phyloP scores from a whole-genome alignment of 768 basidiomycete species.

The Russula griseocarnosa region DNA sequence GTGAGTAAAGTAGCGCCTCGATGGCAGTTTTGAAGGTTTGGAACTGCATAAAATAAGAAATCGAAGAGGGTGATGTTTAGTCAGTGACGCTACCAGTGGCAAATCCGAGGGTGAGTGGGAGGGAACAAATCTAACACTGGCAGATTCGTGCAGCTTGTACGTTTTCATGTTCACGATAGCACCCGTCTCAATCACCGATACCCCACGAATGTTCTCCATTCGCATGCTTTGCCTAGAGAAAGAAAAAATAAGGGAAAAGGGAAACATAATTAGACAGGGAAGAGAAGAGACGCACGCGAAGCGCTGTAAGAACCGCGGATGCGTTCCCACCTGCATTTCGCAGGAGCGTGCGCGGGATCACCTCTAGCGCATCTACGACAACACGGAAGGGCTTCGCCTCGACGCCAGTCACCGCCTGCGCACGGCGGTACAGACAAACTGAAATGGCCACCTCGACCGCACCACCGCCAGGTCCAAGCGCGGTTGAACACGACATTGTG shows the following conservation, averaged over 20 bases:
- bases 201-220: slow-evolving; percentile 90
- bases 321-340: too few species aligned
- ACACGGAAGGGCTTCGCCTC: too few species aligned
- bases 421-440: too few species aligned
- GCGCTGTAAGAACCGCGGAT: too few species aligned
- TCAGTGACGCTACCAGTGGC: neutral
- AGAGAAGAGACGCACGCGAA: slow-evolving; percentile 41
- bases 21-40: slow-evolving; percentile 97
- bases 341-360: too few species aligned
- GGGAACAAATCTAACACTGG: slow-evolving; percentile 73
- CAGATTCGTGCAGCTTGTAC: slow-evolving; percentile 92
- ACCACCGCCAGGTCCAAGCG: too few species aligned
- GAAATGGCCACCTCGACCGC: too few species aligned
- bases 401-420: too few species aligned
- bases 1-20: slow-evolving; percentile 48
- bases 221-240: slow-evolving; percentile 77
- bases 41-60: slow-evolving; percentile 45
- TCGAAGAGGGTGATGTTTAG: neutral
- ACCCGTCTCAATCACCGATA: slow-evolving; percentile 89
- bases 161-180: slow-evolving; percentile 94
- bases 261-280: neutral
- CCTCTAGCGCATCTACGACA: too few species aligned
- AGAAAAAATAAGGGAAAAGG: slow-evolving; percentile 45
- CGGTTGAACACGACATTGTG: too few species aligned
- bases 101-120: neutral